Evolutionary conservation across 352 stramenopile genomes (phyloP).

Genomic region (Globisporangium paddicum): DNA sequence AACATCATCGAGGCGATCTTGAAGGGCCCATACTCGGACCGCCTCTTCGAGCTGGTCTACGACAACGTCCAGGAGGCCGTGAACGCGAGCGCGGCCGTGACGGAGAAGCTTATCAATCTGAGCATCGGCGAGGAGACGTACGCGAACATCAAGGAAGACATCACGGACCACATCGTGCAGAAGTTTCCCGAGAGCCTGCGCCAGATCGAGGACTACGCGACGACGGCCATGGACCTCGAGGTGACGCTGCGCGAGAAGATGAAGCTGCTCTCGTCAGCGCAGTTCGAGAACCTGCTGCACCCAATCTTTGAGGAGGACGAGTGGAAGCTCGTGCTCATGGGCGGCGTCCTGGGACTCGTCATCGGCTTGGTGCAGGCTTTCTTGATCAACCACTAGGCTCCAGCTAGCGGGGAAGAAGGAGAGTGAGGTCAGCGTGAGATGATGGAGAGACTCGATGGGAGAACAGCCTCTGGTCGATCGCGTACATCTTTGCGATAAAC

Average conservation of each 20-base stretch:
- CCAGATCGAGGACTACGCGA: slow-evolving; percentile 93
- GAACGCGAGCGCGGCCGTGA: slow-evolving; percentile 66
- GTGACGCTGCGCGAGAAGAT: slow-evolving; percentile 92
- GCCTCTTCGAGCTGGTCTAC: slow-evolving; percentile 84
- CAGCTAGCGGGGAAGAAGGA: background rate
- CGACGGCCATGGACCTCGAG: slow-evolving; percentile 89
- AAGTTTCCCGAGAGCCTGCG: slow-evolving; percentile 84
- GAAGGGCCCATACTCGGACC: slow-evolving; percentile 83
- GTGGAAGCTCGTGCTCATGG: slow-evolving; percentile 97
- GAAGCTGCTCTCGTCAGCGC: slow-evolving; percentile 75
- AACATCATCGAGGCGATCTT: slow-evolving; percentile 90
- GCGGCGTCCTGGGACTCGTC: slow-evolving; percentile 88
- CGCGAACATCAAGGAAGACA: slow-evolving; percentile 83
- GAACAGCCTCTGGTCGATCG: background rate
- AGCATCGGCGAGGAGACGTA: slow-evolving; percentile 82
- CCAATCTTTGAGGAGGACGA: slow-evolving; percentile 99
- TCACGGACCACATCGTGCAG: slow-evolving; percentile 85
- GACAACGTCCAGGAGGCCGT: slow-evolving; percentile 86
- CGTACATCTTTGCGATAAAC: background rate
- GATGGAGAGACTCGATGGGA: background rate
- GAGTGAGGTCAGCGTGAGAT: background rate
- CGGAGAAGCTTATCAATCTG: slow-evolving; percentile 84
- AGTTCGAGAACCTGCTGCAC: slow-evolving; percentile 96
- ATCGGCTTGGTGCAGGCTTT: slow-evolving; percentile 93
- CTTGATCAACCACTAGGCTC: slow-evolving; percentile 70